Base-by-base conservation (phyloP, 768 basidiomycete genomes). In the Solioccasus polychromus region DNA sequence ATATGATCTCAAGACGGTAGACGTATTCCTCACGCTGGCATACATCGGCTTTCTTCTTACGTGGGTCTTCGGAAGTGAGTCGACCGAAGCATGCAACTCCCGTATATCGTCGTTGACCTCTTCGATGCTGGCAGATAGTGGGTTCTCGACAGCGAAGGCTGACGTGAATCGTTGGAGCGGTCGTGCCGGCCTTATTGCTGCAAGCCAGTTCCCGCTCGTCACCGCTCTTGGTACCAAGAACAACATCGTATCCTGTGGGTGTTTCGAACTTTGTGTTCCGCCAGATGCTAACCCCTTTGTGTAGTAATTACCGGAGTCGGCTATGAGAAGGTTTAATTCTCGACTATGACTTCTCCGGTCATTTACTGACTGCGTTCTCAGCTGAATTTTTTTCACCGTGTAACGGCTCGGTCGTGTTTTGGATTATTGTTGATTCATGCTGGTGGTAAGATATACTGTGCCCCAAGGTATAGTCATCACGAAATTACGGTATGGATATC, bases 341-440 rank as follows among this genome's bases (percentile, higher is more conserved):
- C 15, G 12, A 22, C 23, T 1, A 0, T 15, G 14, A 19, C 19
- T 8, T 36, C 25, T 10, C 8, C 11, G 9, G 18, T n/a, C 1
- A 24, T 32, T 15, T 15, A 25, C 36, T 66, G 17, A 62, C 29
- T 2, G 2, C 3, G 2, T 26, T 12, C n/a, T 15, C 15, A 72
- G 71, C 52, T 72, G 3, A 73, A 72, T 46, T 69, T 57, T 19
- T 26, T 70, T 4, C 81, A 83, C 54, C 73, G 80, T 4, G 72
- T 77, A 48, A 56, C 66, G 1, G 77, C 77, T 10, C 70, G 81
- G 3, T 64, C 71, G 2, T 60, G 77, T 24, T 70, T 73, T 31
- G 62, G 73, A 22, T 47, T 83, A 22, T 57, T 75, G 2, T 74
- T 78, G 66, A 57, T 80, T 19, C 81, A 83, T 51, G 71, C 55